Evolutionary conservation across 768 basidiomycete genomes (phyloP).

Genomic region (Tephrocybe sp.): DNA sequence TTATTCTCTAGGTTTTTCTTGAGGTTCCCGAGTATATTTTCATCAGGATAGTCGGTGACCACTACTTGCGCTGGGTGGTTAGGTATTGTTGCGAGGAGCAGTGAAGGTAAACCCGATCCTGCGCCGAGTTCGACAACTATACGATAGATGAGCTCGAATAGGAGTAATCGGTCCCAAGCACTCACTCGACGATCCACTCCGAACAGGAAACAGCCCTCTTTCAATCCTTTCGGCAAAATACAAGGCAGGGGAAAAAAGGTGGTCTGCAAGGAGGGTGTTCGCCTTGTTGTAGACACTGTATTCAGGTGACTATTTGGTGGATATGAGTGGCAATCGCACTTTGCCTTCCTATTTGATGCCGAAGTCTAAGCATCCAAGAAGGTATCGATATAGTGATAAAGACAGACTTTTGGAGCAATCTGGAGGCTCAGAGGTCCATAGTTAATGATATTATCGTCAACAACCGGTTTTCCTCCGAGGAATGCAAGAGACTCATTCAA

Average conservation of each 20-base stretch:
- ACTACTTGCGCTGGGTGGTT: constrained; percentile 53
- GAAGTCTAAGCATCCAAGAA: too few relatives aligned
- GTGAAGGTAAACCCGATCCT: constrained; percentile 66
- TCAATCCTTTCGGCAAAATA: constrained; percentile 69
- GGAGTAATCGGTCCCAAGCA: not conserved
- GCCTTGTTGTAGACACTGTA: constrained; percentile 41
- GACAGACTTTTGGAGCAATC: constrained; percentile 57
- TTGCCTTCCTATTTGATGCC: constrained; percentile 51
- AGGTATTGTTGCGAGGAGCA: constrained; percentile 49
- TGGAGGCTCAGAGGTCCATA: constrained; percentile 58
- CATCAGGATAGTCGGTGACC: constrained; percentile 70
- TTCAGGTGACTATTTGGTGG: constrained; percentile 8
- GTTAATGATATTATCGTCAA: constrained; percentile 42
- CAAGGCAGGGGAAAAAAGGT: constrained; percentile 69
- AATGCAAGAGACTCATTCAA: constrained; percentile 52
- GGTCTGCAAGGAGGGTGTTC: constrained; percentile 70
- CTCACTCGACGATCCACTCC: constrained; percentile 38
- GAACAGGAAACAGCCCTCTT: constrained; percentile 44
- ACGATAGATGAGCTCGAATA: not conserved
- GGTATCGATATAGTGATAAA: too few relatives aligned
- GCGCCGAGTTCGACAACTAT: constrained; percentile 73
- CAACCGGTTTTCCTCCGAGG: constrained; percentile 42
- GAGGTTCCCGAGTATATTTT: constrained; percentile 58
- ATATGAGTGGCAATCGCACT: constrained; percentile 33
- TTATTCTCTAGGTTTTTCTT: constrained; percentile 55